phyloP scores from a whole-genome alignment of 1,139 yeast genomes.

The Arxiozyma telluris region DNA sequence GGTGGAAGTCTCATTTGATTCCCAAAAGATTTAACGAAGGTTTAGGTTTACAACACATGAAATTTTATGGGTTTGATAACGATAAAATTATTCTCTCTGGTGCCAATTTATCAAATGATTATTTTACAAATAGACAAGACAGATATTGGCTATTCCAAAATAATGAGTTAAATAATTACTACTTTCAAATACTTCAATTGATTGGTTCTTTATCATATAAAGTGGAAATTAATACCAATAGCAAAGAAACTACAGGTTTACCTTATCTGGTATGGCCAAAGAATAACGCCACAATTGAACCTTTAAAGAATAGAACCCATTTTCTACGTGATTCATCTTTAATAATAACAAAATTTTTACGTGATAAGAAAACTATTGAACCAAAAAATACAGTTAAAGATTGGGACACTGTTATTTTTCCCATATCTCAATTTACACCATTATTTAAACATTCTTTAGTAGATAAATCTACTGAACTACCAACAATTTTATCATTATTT shows the following conservation, averaged over 20 bases:
- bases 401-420: constrained; percentile 62
- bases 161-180: constrained; percentile 56
- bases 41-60: constrained; percentile 93
- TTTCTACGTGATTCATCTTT: constrained; percentile 54
- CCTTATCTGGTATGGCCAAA: constrained; percentile 61
- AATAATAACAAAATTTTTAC: constrained; percentile 49
- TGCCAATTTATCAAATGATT: constrained; percentile 83
- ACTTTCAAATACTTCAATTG: constrained; percentile 57
- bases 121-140: constrained; percentile 94
- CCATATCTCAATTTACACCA: constrained; percentile 87
- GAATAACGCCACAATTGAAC: constrained; percentile 64
- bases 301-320: constrained; percentile 47
- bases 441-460: constrained; percentile 37
- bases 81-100: constrained; percentile 83
- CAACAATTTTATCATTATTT: constrained; percentile 52
- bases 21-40: constrained; percentile 90
- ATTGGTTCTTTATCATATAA: constrained; percentile 64
- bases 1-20: constrained; percentile 51
- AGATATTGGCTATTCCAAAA: constrained; percentile 70
- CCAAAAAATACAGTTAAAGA: background rate
- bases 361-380: constrained; percentile 10
- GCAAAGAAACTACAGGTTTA: background rate
- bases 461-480: constrained; percentile 73
- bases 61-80: constrained; percentile 91
- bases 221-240: constrained; percentile 34